These are phyloP conservation scores for Yarrowia divulgata DNA, from an alignment of 805 yeast species.

Conservation along the genomic window DNA sequence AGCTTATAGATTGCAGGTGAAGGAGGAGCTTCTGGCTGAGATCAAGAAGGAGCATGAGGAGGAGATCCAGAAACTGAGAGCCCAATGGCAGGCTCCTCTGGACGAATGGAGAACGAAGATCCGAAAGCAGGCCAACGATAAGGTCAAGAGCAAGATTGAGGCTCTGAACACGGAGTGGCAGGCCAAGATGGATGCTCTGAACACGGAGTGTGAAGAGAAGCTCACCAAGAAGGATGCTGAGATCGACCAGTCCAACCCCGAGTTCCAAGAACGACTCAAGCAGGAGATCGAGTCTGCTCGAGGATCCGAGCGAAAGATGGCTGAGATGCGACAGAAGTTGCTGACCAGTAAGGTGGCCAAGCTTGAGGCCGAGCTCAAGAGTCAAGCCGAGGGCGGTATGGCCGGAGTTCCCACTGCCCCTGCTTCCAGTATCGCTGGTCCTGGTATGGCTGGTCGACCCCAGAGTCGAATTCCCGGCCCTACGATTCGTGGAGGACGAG, in stretches of 20 bases:
- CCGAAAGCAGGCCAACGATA: constrained; percentile 33
- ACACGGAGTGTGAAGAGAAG: background rate
- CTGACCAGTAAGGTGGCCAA: constrained; percentile 62
- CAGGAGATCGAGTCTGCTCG: constrained; percentile 57
- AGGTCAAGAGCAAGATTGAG: constrained; percentile 18
- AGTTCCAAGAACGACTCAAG: constrained; percentile 54
- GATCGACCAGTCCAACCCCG: constrained; percentile 45
- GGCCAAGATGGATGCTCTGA: background rate
- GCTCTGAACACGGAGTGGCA: constrained; percentile 13
- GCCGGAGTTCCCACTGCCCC: constrained; percentile 7
- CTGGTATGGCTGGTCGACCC: constrained; percentile 1
- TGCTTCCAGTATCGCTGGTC: background rate
- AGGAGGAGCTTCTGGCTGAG: constrained; percentile 45
- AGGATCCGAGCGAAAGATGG: constrained; percentile 62
- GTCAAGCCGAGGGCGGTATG: background rate
- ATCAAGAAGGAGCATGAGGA: constrained; percentile 51
- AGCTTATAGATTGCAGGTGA: constrained; percentile 42
- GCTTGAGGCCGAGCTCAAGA: constrained; percentile 53
- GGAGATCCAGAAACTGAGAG: constrained; percentile 41
- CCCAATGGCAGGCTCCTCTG: constrained; percentile 23
- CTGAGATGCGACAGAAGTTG: constrained; percentile 64
- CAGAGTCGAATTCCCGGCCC: constrained; percentile 33
- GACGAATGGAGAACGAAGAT: background rate
- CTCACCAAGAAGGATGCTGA: constrained; percentile 2
- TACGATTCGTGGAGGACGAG: constrained; percentile 26